phyloP scores from a whole-genome alignment of 768 basidiomycete species.

The Multifurca ochricompacta region DNA sequence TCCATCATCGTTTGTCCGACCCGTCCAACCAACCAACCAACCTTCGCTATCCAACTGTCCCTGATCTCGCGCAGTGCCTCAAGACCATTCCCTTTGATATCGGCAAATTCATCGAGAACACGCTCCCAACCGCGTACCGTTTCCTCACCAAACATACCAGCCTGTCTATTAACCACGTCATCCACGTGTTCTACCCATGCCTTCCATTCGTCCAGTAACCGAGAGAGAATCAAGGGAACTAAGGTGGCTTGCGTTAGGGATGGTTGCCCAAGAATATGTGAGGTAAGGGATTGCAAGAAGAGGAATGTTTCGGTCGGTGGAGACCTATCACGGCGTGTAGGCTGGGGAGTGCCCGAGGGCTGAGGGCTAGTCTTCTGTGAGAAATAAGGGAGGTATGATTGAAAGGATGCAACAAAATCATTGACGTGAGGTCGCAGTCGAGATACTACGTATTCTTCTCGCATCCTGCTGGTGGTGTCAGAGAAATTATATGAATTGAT shows the following conservation, averaged over 20 bases:
- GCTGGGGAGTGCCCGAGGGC: slow-evolving; percentile 31
- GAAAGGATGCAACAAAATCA: slow-evolving; percentile 70
- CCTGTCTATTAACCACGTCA: slow-evolving; percentile 58
- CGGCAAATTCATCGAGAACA: slow-evolving; percentile 58
- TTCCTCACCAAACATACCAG: slow-evolving; percentile 74
- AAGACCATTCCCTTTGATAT: slow-evolving; percentile 39
- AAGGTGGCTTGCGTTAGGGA: slow-evolving; percentile 55
- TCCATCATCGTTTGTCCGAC: slow-evolving; percentile 30
- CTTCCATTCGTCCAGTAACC: slow-evolving; percentile 67
- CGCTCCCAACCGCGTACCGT: slow-evolving; percentile 62
- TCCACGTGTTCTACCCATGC: slow-evolving; percentile 71
- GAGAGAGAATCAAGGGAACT: slow-evolving; percentile 49
- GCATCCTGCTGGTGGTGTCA: slow-evolving; percentile 44
- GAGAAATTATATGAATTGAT: slow-evolving; percentile 8
- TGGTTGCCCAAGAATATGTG: slow-evolving; percentile 62
- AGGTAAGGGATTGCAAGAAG: slow-evolving; percentile 61
- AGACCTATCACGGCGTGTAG: slow-evolving; percentile 53
- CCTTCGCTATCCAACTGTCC: slow-evolving; percentile 64
- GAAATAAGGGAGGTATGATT: slow-evolving; percentile 83
- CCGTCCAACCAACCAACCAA: slow-evolving; percentile 69
- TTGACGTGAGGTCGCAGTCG: slow-evolving; percentile 66
- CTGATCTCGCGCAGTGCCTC: slow-evolving; percentile 38
- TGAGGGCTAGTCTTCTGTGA: slow-evolving; percentile 37
- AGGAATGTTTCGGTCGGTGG: slow-evolving; percentile 70
- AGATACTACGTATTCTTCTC: slow-evolving; percentile 71